These are phyloP conservation scores for Boletales sp. DNA, from an alignment of 768 basidiomycete genomes.

Conservation along the genomic window DNA sequence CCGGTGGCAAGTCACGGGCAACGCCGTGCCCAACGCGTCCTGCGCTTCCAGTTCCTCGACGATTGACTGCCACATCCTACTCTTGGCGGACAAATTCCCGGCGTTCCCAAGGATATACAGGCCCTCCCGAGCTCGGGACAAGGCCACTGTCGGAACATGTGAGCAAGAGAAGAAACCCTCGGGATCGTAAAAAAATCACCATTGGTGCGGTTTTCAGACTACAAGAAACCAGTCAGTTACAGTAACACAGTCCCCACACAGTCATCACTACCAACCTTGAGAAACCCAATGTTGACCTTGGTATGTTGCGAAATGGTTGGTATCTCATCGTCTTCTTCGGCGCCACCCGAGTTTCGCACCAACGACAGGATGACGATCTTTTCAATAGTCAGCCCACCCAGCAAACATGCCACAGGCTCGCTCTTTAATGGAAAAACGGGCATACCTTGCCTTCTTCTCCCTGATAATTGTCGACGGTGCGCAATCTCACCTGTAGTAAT, in stretches of 20 bases:
- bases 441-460: slow-evolving; percentile 64
- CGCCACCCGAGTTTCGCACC: slow-evolving; percentile 64
- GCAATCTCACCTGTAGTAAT: slow-evolving; percentile 51
- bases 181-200: slow-evolving; percentile 26
- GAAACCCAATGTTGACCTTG: slow-evolving; percentile 59
- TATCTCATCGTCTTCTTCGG: slow-evolving; percentile 31
- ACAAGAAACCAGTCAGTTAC: not conserved
- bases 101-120: slow-evolving; percentile 73
- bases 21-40: slow-evolving; percentile 44
- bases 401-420: not conserved
- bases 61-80: slow-evolving; percentile 55
- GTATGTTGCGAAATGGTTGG: slow-evolving; percentile 9
- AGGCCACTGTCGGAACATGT: slow-evolving; percentile 43
- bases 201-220: slow-evolving; percentile 58
- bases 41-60: slow-evolving; percentile 52
- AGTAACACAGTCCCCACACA: too few relatives aligned
- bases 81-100: slow-evolving; percentile 44
- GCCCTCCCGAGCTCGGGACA: slow-evolving; percentile 73
- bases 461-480: slow-evolving; percentile 79
- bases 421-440: not conserved
- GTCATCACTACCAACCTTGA: slow-evolving; percentile 47
- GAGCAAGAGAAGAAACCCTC: not conserved
- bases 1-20: slow-evolving; percentile 56
- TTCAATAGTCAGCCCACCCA: not conserved
- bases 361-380: slow-evolving; percentile 71